Base-by-base conservation (phyloP, 2,329 filamentous ascomycete genomes). In the Penicillium verrucosum region DNA sequence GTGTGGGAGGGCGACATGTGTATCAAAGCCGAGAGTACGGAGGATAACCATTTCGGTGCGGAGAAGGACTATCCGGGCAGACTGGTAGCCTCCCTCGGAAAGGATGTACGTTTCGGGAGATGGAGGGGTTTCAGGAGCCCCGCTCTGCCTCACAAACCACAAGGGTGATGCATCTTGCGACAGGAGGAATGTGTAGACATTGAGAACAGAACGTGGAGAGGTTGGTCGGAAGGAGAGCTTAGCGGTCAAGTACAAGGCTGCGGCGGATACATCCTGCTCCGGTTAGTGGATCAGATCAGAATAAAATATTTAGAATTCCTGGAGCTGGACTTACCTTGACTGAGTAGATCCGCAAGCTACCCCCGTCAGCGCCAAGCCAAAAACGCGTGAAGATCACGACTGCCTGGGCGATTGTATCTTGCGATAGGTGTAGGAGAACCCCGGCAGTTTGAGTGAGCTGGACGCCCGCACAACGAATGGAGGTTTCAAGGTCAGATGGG, bases 1-100 rank as follows among this genome's bases (percentile, higher is more conserved):
- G 69, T 97, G 90, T 0, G 94, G 94, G 0, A 97, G 81, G 1
- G 90, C 86, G 11, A 95, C 90, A 64, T 94, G 90, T 1, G 88
- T 89, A 67, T 95, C 84, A 73, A 96, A 97, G 14, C 87, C 86
- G 0, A 97, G 80, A 0, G 85, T 81, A 58, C 85, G 85, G 1
- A 97, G 81, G 18, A 97, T 85, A 40, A 86, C 84, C 4, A 88
- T 84, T 74, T 99, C 94, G 47, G 87, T 82, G n/a, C 82, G 77
- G 43, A 95, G 81, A 5, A 97, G 80, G 14, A 81, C 80, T 21
- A 79, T 75, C 62, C 88, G 85, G 65, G 85, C 84, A 56, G 80
- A 70, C 58, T 87, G 82, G 75, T 93, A 96, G 37, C 81, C 81
- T 44, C 85, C 81, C 69, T 96, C 91, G 56, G 87, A 84, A 51